Conservation (phyloP, 441 rosid species). For the Euphorbia schlechtendalii region DNA sequence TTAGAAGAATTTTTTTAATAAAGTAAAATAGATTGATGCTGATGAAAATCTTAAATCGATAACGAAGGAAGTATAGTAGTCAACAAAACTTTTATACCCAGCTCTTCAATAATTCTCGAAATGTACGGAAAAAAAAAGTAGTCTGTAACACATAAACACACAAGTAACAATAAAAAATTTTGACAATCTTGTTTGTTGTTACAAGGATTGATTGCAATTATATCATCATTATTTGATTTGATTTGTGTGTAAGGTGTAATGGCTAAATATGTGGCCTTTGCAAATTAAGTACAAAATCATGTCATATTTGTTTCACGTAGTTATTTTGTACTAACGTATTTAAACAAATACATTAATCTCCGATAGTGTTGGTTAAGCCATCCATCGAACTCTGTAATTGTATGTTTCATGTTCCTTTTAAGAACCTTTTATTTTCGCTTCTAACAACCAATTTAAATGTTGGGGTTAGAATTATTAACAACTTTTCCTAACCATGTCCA, state of each 20-base stretch:
- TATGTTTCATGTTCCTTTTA: too few relatives aligned
- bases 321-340: background rate
- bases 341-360: background rate
- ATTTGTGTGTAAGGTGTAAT: background rate
- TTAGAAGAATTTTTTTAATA: too few relatives aligned
- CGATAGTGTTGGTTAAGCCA: too few relatives aligned
- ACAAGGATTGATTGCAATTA: background rate
- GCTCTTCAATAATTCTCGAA: background rate
- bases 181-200: background rate
- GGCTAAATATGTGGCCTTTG: background rate
- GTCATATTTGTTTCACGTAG: background rate
- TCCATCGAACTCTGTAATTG: too few relatives aligned
- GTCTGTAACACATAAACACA: background rate
- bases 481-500: too few relatives aligned
- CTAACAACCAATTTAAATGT: too few relatives aligned
- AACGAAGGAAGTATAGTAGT: background rate
- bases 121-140: background rate
- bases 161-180: too few relatives aligned
- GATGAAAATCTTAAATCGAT: too few relatives aligned
- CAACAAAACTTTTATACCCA: background rate
- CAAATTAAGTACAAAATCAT: background rate
- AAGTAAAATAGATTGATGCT: too few relatives aligned
- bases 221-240: background rate
- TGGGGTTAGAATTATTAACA: too few relatives aligned
- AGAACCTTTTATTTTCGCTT: too few relatives aligned